Evolutionary conservation across 345 rosid genomes (phyloP).

Genomic region (Euphorbia tirucalli): DNA sequence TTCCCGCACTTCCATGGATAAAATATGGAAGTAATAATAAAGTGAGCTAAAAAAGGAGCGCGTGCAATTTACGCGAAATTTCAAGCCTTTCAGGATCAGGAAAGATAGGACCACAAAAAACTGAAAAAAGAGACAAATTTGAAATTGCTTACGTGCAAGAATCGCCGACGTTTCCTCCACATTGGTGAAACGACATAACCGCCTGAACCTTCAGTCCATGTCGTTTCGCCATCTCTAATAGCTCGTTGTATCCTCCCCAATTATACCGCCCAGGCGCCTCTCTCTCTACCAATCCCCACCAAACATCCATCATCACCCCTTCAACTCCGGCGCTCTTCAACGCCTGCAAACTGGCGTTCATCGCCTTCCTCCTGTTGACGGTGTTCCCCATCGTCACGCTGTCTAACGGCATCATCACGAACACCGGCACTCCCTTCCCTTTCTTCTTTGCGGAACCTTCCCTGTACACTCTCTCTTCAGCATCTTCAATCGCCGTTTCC

Average conservation of each 20-base stretch:
- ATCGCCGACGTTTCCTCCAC: slow-evolving; percentile 99
- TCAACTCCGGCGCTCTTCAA: slow-evolving; percentile 95
- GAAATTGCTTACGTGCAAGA: slow-evolving; percentile 64
- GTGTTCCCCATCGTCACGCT: slow-evolving; percentile 78
- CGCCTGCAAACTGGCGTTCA: slow-evolving; percentile 93
- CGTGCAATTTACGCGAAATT: neutral
- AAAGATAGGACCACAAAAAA: neutral
- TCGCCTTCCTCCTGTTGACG: slow-evolving; percentile 83
- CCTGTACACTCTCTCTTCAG: slow-evolving; percentile 27
- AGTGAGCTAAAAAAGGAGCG: neutral
- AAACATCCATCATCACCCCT: slow-evolving; percentile 95
- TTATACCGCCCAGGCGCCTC: slow-evolving; percentile 75
- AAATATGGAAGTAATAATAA: too few species aligned
- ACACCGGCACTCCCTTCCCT: slow-evolving; percentile 81
- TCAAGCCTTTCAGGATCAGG: neutral
- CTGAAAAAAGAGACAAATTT: too few species aligned
- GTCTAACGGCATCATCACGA: slow-evolving; percentile 98
- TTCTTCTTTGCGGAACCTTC: slow-evolving; percentile 30
- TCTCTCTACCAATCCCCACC: slow-evolving; percentile 99
- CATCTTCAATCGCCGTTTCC: too few species aligned
- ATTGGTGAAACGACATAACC: slow-evolving; percentile 98
- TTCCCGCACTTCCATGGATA: too few species aligned
- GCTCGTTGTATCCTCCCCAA: slow-evolving; percentile 91
- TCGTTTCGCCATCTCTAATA: slow-evolving; percentile 86
- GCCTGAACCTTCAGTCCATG: slow-evolving; percentile 95